Percentiles rank a stretch among this genome's conserved stretches.
Evolutionary conservation across 768 basidiomycete genomes (phyloP).

Genomic region (Boletus pseudo-olivaceus): DNA sequence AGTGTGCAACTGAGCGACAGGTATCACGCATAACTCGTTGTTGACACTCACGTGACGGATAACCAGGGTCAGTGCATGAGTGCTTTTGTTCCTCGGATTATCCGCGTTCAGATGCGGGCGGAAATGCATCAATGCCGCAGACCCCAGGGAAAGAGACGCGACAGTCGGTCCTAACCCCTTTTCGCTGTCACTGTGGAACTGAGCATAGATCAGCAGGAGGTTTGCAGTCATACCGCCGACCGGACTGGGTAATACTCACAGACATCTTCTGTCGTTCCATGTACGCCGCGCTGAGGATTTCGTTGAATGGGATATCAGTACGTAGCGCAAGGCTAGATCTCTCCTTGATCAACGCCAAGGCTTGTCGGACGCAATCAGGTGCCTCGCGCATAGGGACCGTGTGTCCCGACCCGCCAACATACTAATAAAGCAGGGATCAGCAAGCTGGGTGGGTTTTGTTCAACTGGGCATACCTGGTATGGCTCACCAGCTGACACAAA

Average conservation of each 20-base stretch:
- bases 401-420: slow-evolving; percentile 72
- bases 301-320: slow-evolving; percentile 54
- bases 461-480: slow-evolving; percentile 54
- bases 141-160: slow-evolving; percentile 74
- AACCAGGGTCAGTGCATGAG: slow-evolving; percentile 49
- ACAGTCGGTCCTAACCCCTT: slow-evolving; percentile 67
- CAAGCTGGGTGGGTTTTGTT: background rate
- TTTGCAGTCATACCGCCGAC: background rate
- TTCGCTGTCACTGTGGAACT: slow-evolving; percentile 84
- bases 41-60: slow-evolving; percentile 57
- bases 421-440: slow-evolving; percentile 46
- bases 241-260: slow-evolving; percentile 38
- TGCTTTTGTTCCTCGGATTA: slow-evolving; percentile 19
- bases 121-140: slow-evolving; percentile 79
- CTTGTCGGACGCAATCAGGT: slow-evolving; percentile 54
- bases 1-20: slow-evolving; percentile 1
- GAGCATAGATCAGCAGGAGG: slow-evolving; percentile 5
- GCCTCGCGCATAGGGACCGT: slow-evolving; percentile 64
- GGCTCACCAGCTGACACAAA: slow-evolving; percentile 63
- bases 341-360: slow-evolving; percentile 55
- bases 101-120: slow-evolving; percentile 44
- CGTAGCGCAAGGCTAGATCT: slow-evolving; percentile 49
- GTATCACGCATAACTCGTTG: background rate
- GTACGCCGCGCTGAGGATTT: slow-evolving; percentile 77
- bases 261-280: slow-evolving; percentile 86